Base-by-base conservation (phyloP, 108 stramenopile species). In the Aureococcus anophagefferens region DNA sequence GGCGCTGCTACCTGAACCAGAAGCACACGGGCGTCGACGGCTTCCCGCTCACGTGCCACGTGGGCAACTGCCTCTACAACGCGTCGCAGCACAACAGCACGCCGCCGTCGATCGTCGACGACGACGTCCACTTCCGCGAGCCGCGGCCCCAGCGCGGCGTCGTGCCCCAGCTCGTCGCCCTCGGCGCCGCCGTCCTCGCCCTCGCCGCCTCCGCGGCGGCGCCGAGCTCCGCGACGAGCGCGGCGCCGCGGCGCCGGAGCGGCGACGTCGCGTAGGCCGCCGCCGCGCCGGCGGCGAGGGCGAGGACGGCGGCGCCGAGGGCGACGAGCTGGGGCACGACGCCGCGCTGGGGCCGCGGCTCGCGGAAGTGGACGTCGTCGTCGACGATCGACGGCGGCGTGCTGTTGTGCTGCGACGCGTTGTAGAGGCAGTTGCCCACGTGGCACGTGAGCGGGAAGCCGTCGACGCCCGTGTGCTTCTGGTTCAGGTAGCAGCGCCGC, bases 361-460 rank as follows among this genome's bases (percentile, higher is more conserved):
- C 25, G 21, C 25, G 51, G 51, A 59, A 18, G 51, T 25, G 51
- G 51, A 4, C 51, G 51, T 25, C 51, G 51, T 25, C 51, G 51
- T 18, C 21, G 14, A 25, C 25, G 51, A 25, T 28, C 7, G 25
- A 1, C 40, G 40, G 9, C 40, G 40, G 9, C 51, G 51, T 59
- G 51, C 7, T 4, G 51, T 16, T 25, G 51, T 59, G 4, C 37
- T 4, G 4, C 11, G 37, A 40, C 7, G 37, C 4, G 37, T 40
- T 28, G 51, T 59, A 59, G 51, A 59, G 51, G 51, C 51, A 59
- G 51, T 59, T 59, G 51, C 51, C 51, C 21, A 59, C 51, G 51
- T 59, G 51, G 51, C 51, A 59, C 51, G 21, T 59, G 51, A 25
- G 13, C 21, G 51, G 51, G 51, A 59, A 59, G 51, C 51, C 51